These are phyloP conservation scores for Malassezia obtusa DNA, from an alignment of 1,284 basidiomycete genomes.

Conservation along the genomic window DNA sequence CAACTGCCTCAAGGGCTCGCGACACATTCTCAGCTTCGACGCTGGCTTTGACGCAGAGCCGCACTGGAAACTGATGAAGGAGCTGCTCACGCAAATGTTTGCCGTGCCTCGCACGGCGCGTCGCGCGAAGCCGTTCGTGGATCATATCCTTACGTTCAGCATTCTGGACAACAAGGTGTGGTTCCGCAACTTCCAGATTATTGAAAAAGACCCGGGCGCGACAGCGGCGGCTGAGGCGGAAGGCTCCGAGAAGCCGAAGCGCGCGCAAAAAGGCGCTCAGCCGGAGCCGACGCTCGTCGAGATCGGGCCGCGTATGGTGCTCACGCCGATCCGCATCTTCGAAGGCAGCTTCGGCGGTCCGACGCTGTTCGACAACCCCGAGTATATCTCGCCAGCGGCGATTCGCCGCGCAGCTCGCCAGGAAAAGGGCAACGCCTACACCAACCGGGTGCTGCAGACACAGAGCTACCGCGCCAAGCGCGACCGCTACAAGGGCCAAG, in stretches of 20 bases:
- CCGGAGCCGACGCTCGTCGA: conserved; percentile 41
- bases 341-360: conserved; percentile 75
- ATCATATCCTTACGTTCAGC: conserved; percentile 93
- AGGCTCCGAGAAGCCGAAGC: conserved; percentile 19
- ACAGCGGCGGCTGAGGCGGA: conserved; percentile 27
- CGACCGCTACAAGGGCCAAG: conserved; percentile 59
- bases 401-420: conserved; percentile 64
- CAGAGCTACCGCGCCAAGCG: conserved; percentile 61
- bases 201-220: conserved; percentile 55
- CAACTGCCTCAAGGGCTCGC: conserved; percentile 90
- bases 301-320: conserved; percentile 91
- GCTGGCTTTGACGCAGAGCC: conserved; percentile 77
- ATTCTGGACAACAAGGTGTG: conserved; percentile 92
- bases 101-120: conserved; percentile 81
- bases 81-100: conserved; percentile 93
- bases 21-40: conserved; percentile 88
- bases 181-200: conserved; percentile 92
- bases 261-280: conserved; percentile 14
- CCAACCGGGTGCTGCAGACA: conserved; percentile 67
- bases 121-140: conserved; percentile 90
- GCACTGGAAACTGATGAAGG: conserved; percentile 81
- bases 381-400: conserved; percentile 80
- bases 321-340: conserved; percentile 95
- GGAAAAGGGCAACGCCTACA: conserved; percentile 70
- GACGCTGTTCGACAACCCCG: conserved; percentile 91